phyloP scores from a whole-genome alignment of 2,329 filamentous ascomycete genomes.

The Colletotrichum sp. region DNA sequence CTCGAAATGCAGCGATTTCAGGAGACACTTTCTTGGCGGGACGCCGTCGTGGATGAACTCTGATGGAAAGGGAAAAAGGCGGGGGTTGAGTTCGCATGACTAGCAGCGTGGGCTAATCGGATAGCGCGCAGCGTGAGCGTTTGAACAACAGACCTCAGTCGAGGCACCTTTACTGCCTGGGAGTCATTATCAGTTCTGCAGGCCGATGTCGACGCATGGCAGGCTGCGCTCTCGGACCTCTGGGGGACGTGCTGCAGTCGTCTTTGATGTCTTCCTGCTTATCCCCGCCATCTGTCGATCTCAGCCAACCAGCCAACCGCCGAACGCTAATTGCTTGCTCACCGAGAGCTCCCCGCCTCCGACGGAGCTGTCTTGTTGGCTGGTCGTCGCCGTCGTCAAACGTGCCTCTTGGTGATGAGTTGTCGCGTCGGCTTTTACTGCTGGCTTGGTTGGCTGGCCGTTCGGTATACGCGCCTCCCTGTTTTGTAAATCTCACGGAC shows the following conservation, averaged over 20 bases:
- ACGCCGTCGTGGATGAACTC: not conserved
- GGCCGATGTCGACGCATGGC: not conserved
- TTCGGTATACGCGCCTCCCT: not conserved
- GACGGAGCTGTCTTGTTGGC: constrained; percentile 7
- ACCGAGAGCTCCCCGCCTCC: constrained; percentile 14
- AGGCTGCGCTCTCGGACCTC: constrained; percentile 14
- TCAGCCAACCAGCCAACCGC: not conserved
- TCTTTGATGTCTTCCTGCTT: not conserved
- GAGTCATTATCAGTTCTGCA: not conserved
- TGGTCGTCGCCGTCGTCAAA: not conserved
- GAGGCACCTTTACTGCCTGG: not conserved
- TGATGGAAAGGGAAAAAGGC: constrained; percentile 9
- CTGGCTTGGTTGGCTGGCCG: not conserved
- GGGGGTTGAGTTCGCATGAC: constrained; percentile 22
- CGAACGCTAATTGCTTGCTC: constrained; percentile 3
- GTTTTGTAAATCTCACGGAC: not conserved
- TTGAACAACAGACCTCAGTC: not conserved
- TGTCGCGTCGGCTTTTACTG: not conserved
- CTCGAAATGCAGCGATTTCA: not conserved
- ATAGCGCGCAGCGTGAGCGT: not conserved
- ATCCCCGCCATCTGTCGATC: constrained; percentile 14
- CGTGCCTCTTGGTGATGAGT: not conserved
- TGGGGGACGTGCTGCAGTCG: not conserved
- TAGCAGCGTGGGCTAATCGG: constrained; percentile 10
- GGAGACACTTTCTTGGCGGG: constrained; percentile 4